phyloP scores from a whole-genome alignment of 129 eudicot genomes.

The Arctium minus region DNA sequence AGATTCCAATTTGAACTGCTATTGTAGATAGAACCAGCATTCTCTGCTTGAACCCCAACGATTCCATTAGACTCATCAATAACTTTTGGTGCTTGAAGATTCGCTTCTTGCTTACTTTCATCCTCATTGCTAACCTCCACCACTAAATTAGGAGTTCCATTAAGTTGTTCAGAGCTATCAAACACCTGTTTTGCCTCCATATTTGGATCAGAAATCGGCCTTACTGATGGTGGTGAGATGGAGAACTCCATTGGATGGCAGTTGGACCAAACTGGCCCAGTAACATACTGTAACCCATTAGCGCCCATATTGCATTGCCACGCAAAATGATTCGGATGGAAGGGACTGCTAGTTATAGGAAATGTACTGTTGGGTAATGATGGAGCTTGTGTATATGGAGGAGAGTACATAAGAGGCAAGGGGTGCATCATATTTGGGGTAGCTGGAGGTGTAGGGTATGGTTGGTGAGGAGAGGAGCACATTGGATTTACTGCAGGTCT shows the following conservation, averaged over 20 bases:
- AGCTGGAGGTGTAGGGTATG: conserved; percentile 86
- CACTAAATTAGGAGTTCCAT: conserved; percentile 32
- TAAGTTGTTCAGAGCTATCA: conserved; percentile 26
- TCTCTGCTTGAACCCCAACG: conserved; percentile 42
- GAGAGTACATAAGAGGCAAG: conserved; percentile 78
- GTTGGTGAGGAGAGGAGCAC: conserved; percentile 78
- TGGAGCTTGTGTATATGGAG: conserved; percentile 82
- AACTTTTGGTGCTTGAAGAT: conserved; percentile 45
- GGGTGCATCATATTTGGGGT: conserved; percentile 91
- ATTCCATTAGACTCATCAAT: conserved; percentile 25
- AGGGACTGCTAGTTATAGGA: conserved; percentile 53
- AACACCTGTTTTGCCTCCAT: conserved; percentile 42
- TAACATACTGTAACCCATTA: conserved; percentile 64
- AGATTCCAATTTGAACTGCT: conserved; percentile 35
- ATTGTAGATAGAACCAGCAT: conserved; percentile 1
- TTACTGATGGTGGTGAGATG: conserved; percentile 68
- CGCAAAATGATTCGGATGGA: conserved; percentile 75
- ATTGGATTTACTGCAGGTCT: conserved; percentile 68
- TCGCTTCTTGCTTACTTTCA: conserved; percentile 47
- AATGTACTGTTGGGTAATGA: conserved; percentile 51
- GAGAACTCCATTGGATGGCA: conserved; percentile 75
- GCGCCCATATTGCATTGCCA: conserved; percentile 77
- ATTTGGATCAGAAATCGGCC: conserved; percentile 46
- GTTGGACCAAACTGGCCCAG: conserved; percentile 75
- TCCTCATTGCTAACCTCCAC: conserved; percentile 38